Percentiles rank a stretch among this genome's conserved stretches.
These are phyloP conservation scores for Scheffersomyces parashehatae DNA, from an alignment of 1,139 yeast species.

Conservation along the genomic window DNA sequence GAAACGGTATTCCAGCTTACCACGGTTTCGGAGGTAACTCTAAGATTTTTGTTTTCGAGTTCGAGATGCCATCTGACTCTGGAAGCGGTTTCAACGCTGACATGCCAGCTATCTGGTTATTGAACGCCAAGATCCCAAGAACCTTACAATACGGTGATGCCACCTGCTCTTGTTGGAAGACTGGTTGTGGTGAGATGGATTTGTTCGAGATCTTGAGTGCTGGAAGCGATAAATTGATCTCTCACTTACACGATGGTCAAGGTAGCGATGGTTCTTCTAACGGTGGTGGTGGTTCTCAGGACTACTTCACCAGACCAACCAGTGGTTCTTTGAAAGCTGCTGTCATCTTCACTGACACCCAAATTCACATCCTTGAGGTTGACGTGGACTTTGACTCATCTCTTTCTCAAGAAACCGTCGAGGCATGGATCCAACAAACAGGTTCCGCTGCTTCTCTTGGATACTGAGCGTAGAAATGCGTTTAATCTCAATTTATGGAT, in stretches of 20 bases:
- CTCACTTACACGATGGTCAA: slow-evolving; percentile 88
- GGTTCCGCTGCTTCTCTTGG: slow-evolving; percentile 48
- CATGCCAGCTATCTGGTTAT: slow-evolving; percentile 79
- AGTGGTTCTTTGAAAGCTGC: slow-evolving; percentile 83
- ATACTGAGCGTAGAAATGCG: slow-evolving; percentile 1
- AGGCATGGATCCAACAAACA: slow-evolving; percentile 50
- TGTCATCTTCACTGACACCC: slow-evolving; percentile 60
- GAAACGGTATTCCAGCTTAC: slow-evolving; percentile 70
- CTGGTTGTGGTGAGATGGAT: slow-evolving; percentile 84
- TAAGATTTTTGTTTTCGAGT: slow-evolving; percentile 73
- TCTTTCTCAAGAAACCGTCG: slow-evolving; percentile 54
- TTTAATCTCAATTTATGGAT: no score
- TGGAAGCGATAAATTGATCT: slow-evolving; percentile 72
- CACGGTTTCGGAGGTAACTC: slow-evolving; percentile 68
- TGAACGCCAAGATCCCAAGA: slow-evolving; percentile 78
- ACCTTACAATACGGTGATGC: slow-evolving; percentile 68
- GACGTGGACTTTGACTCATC: slow-evolving; percentile 57
- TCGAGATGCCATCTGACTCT: slow-evolving; percentile 58
- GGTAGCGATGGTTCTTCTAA: slow-evolving; percentile 43
- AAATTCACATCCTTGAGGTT: slow-evolving; percentile 61
- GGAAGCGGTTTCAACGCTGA: slow-evolving; percentile 44
- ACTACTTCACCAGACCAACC: slow-evolving; percentile 85
- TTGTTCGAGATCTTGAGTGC: slow-evolving; percentile 68
- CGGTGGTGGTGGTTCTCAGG: slow-evolving; percentile 87
- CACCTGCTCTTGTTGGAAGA: slow-evolving; percentile 73